phyloP scores from a whole-genome alignment of 805 yeast genomes.

The Zygotorulaspora danielsina region DNA sequence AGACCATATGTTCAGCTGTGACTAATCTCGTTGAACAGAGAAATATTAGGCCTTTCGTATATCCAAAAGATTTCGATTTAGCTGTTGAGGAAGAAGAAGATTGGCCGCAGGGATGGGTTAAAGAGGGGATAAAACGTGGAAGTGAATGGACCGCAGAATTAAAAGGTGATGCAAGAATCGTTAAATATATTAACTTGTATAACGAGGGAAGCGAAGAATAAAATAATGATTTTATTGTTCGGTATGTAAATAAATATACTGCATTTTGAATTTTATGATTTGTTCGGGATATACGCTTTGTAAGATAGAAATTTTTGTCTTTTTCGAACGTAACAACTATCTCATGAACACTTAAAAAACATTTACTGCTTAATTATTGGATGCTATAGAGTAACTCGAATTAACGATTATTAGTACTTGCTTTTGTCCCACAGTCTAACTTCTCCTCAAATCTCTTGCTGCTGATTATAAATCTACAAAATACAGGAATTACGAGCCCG shows the following conservation, averaged over 20 bases:
- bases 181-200: conserved; percentile 10
- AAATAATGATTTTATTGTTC: neutral
- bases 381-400: too few species aligned
- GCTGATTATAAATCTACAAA: too few species aligned
- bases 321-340: too few species aligned
- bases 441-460: too few species aligned
- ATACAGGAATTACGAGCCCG: too few species aligned
- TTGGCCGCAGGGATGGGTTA: conserved; percentile 87
- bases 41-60: conserved; percentile 47
- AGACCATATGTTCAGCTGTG: conserved; percentile 56
- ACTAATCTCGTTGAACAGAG: conserved; percentile 50
- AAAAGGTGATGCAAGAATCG: conserved; percentile 62
- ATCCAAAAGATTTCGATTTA: conserved; percentile 37
- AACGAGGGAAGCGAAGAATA: conserved; percentile 7
- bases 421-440: too few species aligned
- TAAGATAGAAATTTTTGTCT: too few species aligned
- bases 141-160: conserved; percentile 89
- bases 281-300: too few species aligned
- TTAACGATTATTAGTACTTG: too few species aligned
- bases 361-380: too few species aligned
- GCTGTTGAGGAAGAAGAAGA: conserved; percentile 65
- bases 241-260: conserved; percentile 6
- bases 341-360: too few species aligned
- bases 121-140: conserved; percentile 61
- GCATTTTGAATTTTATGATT: too few species aligned